Conservation (phyloP, 2,329 filamentous ascomycete genomes). For the Aspergillus ochraceus region DNA sequence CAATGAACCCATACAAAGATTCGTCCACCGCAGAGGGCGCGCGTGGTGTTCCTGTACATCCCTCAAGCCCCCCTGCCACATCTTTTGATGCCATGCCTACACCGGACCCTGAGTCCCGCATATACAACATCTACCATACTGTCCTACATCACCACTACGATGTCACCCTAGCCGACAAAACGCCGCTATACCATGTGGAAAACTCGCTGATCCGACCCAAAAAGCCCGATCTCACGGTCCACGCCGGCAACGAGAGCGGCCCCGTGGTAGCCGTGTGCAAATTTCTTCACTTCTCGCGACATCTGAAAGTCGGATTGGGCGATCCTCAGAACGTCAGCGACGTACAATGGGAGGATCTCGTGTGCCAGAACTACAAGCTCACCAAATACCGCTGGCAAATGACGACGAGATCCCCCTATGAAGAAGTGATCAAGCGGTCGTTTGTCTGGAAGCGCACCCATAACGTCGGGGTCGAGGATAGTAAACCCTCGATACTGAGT, state of each 20-base stretch:
- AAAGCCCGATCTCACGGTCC: conserved; percentile 36
- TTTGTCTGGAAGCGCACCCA: conserved; percentile 38
- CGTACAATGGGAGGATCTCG: conserved; percentile 33
- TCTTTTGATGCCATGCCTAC: not conserved
- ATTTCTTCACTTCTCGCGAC: conserved; percentile 33
- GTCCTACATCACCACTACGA: conserved; percentile 24
- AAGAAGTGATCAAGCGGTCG: conserved; percentile 12
- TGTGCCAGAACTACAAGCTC: conserved; percentile 23
- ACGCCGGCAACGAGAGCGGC: conserved; percentile 27
- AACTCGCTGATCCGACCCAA: conserved; percentile 29
- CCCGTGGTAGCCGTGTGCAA: conserved; percentile 32
- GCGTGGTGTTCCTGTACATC: not conserved
- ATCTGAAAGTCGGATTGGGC: conserved; percentile 34
- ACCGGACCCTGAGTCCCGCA: not conserved
- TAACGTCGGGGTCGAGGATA: conserved; percentile 27
- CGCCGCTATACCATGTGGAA: conserved; percentile 25
- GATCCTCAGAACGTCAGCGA: conserved; percentile 23
- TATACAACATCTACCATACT: conserved; percentile 28
- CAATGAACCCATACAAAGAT: not conserved
- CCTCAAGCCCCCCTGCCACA: not conserved
- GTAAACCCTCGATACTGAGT: conserved; percentile 21
- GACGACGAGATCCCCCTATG: conserved; percentile 11
- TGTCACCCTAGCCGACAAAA: conserved; percentile 19
- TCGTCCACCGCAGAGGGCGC: not conserved
- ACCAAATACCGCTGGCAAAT: conserved; percentile 32